A percentile compares a stretch with the other conserved stretches of the same genome.
These are phyloP conservation scores for Oryza australiensis DNA, from an alignment of 176 grass and related monocot species.

Conservation along the genomic window DNA sequence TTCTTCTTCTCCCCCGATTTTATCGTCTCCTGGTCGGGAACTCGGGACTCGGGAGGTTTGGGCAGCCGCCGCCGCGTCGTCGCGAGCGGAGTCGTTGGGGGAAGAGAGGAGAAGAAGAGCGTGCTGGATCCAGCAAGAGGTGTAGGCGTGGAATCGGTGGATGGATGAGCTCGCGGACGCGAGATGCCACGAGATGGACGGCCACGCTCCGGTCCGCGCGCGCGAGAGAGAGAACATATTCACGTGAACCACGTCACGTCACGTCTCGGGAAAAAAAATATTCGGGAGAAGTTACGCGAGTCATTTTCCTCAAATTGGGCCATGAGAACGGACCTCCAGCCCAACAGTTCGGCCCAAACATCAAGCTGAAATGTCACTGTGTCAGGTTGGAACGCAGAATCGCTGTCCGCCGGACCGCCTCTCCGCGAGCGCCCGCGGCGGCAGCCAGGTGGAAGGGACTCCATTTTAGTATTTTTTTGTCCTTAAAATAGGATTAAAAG, in stretches of 20 bases:
- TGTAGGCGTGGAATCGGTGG: not conserved
- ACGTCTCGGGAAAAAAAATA: not conserved
- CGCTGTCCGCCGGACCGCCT: too few relatives aligned
- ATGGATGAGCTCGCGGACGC: not conserved
- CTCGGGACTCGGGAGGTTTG: not conserved
- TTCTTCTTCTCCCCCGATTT: constrained; percentile 50
- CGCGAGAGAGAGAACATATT: not conserved
- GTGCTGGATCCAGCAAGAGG: not conserved
- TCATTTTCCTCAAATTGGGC: not conserved
- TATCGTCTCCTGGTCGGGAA: constrained; percentile 31
- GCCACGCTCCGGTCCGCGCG: too few relatives aligned
- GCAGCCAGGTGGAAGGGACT: too few relatives aligned
- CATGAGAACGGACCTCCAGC: too few relatives aligned
- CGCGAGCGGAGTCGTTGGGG: constrained; percentile 35
- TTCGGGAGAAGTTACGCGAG: not conserved
- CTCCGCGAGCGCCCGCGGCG: too few relatives aligned
- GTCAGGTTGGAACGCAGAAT: too few relatives aligned
- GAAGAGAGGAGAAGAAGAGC: not conserved
- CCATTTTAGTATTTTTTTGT: too few relatives aligned
- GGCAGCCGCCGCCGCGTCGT: constrained; percentile 11
- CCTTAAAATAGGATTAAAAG: too few relatives aligned
- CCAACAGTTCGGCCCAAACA: too few relatives aligned
- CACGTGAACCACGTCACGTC: too few relatives aligned
- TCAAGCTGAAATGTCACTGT: too few relatives aligned
- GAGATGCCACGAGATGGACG: constrained; percentile 49